Evolutionary conservation across 495 filamentous ascomycete species (phyloP), one percentile per base, ranked within the genome.

Genomic region (Aspergillus campestris): DNA sequence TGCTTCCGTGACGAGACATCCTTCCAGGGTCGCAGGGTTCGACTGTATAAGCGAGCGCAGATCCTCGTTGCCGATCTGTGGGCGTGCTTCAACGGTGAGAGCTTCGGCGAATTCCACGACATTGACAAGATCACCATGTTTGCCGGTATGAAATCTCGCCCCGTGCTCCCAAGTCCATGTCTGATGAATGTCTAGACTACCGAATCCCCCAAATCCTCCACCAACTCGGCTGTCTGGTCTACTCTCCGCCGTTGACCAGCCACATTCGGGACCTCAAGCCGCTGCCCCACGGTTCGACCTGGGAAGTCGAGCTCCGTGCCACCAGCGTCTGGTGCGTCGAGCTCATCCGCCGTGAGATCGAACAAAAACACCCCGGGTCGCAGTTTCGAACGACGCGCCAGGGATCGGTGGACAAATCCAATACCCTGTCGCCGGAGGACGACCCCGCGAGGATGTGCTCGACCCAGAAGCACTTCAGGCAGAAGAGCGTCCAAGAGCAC

Each of bases 111-210:
- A n/a, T 99, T 99, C 56, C 56, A 81, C 27, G 94, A 99, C 55
- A 94, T 99, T 42, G 80, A 89, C 58, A 85, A 86, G 52, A 84
- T 99, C 58, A 99, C 94, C 48, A 96, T 96, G 86, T 99, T 97
- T 67, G 89, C 92, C 47, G 78, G 77, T 79, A 64, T 37, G 65
- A 24, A 31, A 11, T 40, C 6, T 34, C 24, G 11, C 0, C 7
- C 10, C 7, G n/a, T 15, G 10, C 33, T 10, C 13, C 5, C 11
- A 31, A 28, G n/a, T 8, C 6, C 9, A 6, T 28, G 7, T 31
- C 31, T 11, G 9, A 15, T 10, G 5, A n/a, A 13, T 15, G n/a
- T 11, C n/a, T 29, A 72, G 92, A 99, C 69, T 97, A 99, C 59
- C 81, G 92, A 24, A 81, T 99, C 31, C 92, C 92, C 5, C 92